phyloP scores from a whole-genome alignment of 805 yeast genomes.

The Lipomyces kockii region DNA sequence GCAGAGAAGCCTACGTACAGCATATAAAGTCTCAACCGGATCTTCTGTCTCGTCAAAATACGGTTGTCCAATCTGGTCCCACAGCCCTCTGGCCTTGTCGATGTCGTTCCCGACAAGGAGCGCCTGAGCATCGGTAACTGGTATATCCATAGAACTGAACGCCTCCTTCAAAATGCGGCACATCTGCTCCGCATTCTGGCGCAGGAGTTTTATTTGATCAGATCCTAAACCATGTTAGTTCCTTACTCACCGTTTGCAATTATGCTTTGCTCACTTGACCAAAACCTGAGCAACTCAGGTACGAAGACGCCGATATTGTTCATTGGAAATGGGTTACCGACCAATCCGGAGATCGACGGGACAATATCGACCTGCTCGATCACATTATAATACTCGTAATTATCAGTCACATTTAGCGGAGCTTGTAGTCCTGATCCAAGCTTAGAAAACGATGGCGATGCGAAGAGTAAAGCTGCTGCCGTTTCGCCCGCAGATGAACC shows the following conservation, averaged over 20 bases:
- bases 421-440: slow-evolving; percentile 27
- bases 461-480: slow-evolving; percentile 74
- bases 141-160: slow-evolving; percentile 47
- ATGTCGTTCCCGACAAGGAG: slow-evolving; percentile 16
- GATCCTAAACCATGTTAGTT: slow-evolving; percentile 46
- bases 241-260: neutral
- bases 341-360: slow-evolving; percentile 65
- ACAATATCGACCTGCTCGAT: slow-evolving; percentile 75
- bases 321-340: slow-evolving; percentile 70
- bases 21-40: slow-evolving; percentile 6
- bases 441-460: slow-evolving; percentile 62
- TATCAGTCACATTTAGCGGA: neutral
- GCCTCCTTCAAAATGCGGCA: slow-evolving; percentile 38
- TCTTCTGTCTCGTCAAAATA: neutral
- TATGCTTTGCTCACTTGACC: slow-evolving; percentile 39
- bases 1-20: neutral
- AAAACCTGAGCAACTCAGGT: slow-evolving; percentile 53
- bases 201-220: slow-evolving; percentile 57
- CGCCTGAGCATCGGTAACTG: slow-evolving; percentile 12
- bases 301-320: slow-evolving; percentile 77
- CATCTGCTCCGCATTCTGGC: slow-evolving; percentile 47
- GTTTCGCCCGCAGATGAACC: slow-evolving; percentile 95
- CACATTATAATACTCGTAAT: slow-evolving; percentile 56
- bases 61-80: slow-evolving; percentile 18
- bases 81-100: slow-evolving; percentile 22